These are phyloP conservation scores for Kwoniella heveanensis DNA, from an alignment of 768 basidiomycete genomes.

Conservation along the genomic window DNA sequence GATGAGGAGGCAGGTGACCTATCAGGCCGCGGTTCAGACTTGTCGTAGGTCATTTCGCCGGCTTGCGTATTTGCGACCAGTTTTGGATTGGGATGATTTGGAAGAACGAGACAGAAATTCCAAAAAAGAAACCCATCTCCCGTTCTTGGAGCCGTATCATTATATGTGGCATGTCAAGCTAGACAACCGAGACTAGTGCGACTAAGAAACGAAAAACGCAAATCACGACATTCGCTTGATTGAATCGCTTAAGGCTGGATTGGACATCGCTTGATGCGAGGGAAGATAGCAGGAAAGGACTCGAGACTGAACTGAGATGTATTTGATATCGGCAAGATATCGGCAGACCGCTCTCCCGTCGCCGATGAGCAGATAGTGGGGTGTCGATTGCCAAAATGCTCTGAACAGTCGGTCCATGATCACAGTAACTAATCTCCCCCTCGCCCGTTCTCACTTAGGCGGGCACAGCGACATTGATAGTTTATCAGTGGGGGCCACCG, in stretches of 20 bases:
- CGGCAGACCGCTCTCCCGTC: neutral
- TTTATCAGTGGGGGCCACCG: too few species aligned
- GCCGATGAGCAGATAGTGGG: neutral
- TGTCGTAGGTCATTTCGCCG: neutral
- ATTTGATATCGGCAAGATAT: neutral
- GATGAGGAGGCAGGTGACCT: constrained; percentile 6
- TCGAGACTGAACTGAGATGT: too few species aligned
- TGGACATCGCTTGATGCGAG: neutral
- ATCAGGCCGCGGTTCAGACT: neutral
- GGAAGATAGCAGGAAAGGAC: too few species aligned
- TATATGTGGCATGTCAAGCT: too few species aligned
- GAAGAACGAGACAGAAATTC: neutral
- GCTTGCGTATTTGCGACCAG: neutral
- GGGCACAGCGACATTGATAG: too few species aligned
- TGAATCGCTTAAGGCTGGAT: too few species aligned
- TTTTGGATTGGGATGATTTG: neutral
- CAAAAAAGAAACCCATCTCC: neutral
- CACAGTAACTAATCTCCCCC: too few species aligned
- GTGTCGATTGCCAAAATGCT: neutral
- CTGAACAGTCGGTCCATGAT: too few species aligned
- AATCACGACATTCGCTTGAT: constrained; percentile 8
- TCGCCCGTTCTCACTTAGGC: too few species aligned
- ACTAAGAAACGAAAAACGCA: neutral
- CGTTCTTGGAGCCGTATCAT: too few species aligned
- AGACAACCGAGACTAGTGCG: too few species aligned